Conservation (phyloP, 495 filamentous ascomycete species). For the Parachaetomium inaequale region DNA sequence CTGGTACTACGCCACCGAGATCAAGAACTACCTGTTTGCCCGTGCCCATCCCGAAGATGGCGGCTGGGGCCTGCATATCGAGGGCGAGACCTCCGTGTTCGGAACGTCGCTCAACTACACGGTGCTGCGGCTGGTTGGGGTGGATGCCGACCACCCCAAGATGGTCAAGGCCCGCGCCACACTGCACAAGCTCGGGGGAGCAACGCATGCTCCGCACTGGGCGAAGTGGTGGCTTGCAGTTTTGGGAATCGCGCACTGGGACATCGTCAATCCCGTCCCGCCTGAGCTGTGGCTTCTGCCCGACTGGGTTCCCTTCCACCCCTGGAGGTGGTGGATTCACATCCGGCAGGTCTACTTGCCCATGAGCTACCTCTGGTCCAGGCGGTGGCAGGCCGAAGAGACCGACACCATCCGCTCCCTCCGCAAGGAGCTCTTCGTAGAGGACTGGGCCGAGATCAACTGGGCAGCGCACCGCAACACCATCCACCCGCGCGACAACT, state of each 20-base stretch:
- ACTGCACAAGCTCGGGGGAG: slow-evolving; percentile 83
- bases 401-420: slow-evolving; percentile 68
- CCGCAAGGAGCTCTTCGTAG: slow-evolving; percentile 78
- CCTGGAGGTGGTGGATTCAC: slow-evolving; percentile 99
- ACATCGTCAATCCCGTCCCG: slow-evolving; percentile 89
- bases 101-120: slow-evolving; percentile 89
- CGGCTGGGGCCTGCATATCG: slow-evolving; percentile 95
- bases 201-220: slow-evolving; percentile 85
- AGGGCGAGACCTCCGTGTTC: slow-evolving; percentile 89
- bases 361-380: slow-evolving; percentile 87
- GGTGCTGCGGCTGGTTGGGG: slow-evolving; percentile 81
- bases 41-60: slow-evolving; percentile 84
- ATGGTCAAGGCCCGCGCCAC: slow-evolving; percentile 84
- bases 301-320: slow-evolving; percentile 90
- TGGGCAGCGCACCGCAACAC: slow-evolving; percentile 77
- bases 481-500: slow-evolving; percentile 78
- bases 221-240: slow-evolving; percentile 88
- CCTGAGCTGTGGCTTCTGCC: slow-evolving; percentile 93
- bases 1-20: slow-evolving; percentile 75
- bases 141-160: slow-evolving; percentile 74
- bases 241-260: slow-evolving; percentile 80
- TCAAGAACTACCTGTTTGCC: slow-evolving; percentile 89
- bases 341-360: slow-evolving; percentile 90
- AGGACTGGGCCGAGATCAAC: slow-evolving; percentile 72
- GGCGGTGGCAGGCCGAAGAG: slow-evolving; percentile 65